Conservation (phyloP, 495 filamentous ascomycete species). For the Mytilinidion resinicola region DNA sequence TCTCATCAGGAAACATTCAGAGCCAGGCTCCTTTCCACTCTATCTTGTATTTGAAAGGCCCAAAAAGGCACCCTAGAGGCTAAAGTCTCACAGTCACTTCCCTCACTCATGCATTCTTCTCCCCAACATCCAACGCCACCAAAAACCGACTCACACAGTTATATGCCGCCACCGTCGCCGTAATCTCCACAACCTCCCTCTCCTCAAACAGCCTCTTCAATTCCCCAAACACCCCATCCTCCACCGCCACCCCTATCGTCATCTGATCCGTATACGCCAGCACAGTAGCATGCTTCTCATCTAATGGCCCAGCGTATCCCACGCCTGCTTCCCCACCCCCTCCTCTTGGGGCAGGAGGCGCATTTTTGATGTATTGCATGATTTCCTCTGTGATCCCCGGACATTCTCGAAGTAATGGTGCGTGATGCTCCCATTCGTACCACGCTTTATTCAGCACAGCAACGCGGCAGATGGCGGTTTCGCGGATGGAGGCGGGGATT, state of each 20-base stretch:
- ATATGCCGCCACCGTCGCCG: conserved; percentile 72
- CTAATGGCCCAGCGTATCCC: no score
- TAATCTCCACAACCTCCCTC: conserved; percentile 44
- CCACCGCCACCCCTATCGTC: conserved; percentile 30
- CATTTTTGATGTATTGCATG: conserved; percentile 24
- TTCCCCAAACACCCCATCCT: conserved; percentile 28
- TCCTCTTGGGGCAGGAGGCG: no score
- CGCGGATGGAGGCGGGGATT: conserved; percentile 25
- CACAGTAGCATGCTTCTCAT: conserved; percentile 27
- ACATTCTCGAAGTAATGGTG: conserved; percentile 22
- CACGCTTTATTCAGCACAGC: conserved; percentile 34
- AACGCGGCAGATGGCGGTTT: conserved; percentile 36
- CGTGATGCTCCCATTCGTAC: conserved; percentile 36
- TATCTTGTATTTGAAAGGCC: no score
- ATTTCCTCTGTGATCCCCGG: conserved; percentile 47
- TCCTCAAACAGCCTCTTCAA: conserved; percentile 51
- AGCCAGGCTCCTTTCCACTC: no score
- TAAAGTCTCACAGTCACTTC: no score
- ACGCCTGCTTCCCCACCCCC: no score
- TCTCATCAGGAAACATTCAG: no score
- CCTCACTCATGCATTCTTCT: conserved; percentile 39
- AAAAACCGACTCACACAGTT: conserved; percentile 83
- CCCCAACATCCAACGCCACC: conserved; percentile 73
- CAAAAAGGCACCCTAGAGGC: no score
- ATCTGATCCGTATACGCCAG: conserved; percentile 34